Evolutionary conservation across 2,329 filamentous ascomycete genomes (phyloP), one percentile per base, ranked within the genome.

Genomic region (Ophiosphaerella narmari): DNA sequence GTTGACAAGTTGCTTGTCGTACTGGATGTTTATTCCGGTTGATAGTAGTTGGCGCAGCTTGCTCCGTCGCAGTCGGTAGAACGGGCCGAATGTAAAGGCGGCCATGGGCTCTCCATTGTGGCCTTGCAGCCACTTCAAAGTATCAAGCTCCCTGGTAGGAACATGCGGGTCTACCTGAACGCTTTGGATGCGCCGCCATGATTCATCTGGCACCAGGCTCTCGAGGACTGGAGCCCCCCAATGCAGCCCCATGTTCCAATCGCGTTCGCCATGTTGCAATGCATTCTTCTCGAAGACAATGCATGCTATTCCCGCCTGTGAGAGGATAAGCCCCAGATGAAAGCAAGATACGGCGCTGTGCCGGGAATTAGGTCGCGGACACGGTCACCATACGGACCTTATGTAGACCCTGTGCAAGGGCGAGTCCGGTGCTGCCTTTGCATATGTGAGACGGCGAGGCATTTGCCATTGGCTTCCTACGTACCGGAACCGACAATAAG

Each of bases 161-260:
- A 61, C 57, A 70, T 78, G 59, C 13, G 86, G 74, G 62, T 88
- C 78, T 38, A 82, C 82, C 77, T 42, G 74, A 66, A 48, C 72
- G 67, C 9, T 80, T 78, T 60, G 83, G 77, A 50, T 73, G 66
- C n/a, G 77, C 72, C 63, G 83, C 48, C 61, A 86, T 80, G 59
- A 66, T 11, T 78, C 68, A 0, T 80, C 67, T 0, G 83, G 80
- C 24, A 87, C 71, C 18, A 86, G 73, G 7, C 74, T 63, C 38
- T 79, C 74, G 35, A 87, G 72, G 1, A 75, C 76, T 0, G 79
- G 75, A 7, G 86, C 75, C 4, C 81, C 82, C 84, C 84, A 87
- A 63, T 86, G 82, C 48, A 87, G 73, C 0, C 84, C 86, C 48
- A 87, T 72, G 3, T 83, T 85, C 86, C 84, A 87, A 54, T 85